Percentiles rank a stretch among this genome's conserved stretches.
Conservation (phyloP, 768 basidiomycete species). For the Serpula lacrymans region DNA sequence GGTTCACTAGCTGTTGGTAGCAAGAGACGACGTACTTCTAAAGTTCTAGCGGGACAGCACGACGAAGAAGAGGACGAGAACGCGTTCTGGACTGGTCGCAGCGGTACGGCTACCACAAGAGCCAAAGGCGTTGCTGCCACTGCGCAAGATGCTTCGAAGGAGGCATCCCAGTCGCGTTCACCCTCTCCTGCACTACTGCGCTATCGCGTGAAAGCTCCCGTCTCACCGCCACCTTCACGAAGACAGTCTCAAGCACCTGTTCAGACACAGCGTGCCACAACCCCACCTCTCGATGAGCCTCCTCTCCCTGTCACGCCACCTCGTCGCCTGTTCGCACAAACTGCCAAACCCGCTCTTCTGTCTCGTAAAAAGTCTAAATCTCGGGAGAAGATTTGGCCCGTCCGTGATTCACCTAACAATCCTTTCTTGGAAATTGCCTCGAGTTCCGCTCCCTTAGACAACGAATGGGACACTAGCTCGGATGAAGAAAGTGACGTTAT, state of each 20-base stretch:
- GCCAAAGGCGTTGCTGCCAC: constrained; percentile 5
- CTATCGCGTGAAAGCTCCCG: constrained; percentile 38
- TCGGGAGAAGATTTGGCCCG: constrained; percentile 29
- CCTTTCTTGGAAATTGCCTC: constrained; percentile 53
- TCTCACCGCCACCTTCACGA: constrained; percentile 68
- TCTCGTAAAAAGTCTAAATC: constrained; percentile 40
- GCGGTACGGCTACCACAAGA: constrained; percentile 23
- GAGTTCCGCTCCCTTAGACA: constrained; percentile 13
- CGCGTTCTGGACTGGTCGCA: constrained; percentile 23
- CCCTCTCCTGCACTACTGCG: constrained; percentile 36
- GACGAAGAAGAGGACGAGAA: constrained; percentile 54
- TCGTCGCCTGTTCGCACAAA: constrained; percentile 18
- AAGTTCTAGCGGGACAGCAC: constrained; percentile 35
- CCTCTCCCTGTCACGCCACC: constrained; percentile 22
- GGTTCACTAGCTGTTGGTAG: constrained; percentile 17
- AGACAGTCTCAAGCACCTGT: constrained; percentile 32
- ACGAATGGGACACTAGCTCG: constrained; percentile 29
- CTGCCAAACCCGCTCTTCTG: constrained; percentile 25
- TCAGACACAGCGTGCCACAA: constrained; percentile 9
- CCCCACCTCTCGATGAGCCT: constrained; percentile 8
- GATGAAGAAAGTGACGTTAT: constrained; percentile 34
- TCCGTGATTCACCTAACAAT: constrained; percentile 67
- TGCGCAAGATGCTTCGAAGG: constrained; percentile 9
- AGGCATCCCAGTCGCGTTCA: constrained; percentile 13
- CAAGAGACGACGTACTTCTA: constrained; percentile 39